Conservation (phyloP, 1,284 basidiomycete species). For the Moniliophthora roreri region DNA sequence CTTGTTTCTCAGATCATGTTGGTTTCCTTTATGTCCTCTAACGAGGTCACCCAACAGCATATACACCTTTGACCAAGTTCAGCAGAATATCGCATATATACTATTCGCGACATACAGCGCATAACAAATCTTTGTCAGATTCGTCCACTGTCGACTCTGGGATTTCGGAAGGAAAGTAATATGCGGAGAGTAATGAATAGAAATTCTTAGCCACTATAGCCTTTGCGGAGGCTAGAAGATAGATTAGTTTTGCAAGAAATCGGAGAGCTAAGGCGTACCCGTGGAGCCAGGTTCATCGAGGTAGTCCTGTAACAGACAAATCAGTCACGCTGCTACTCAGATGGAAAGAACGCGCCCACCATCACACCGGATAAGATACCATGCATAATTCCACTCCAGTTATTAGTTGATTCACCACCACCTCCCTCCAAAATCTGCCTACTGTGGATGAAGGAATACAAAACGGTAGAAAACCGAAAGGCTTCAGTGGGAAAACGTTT, state of each 20-base stretch:
- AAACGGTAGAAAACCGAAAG: slow-evolving; percentile 30
- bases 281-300: neutral
- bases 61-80: slow-evolving; percentile 29
- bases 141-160: neutral
- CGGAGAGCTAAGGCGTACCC: neutral
- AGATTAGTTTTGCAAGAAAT: neutral
- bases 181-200: slow-evolving; percentile 20
- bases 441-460: slow-evolving; percentile 31
- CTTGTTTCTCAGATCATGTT: slow-evolving; percentile 30
- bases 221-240: slow-evolving; percentile 14
- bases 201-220: slow-evolving; percentile 17
- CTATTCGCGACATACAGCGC: slow-evolving; percentile 15
- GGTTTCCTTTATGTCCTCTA: slow-evolving; percentile 25
- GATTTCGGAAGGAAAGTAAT: slow-evolving; percentile 16
- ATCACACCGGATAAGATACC: slow-evolving; percentile 41
- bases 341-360: slow-evolving; percentile 18
- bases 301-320: neutral
- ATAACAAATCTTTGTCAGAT: slow-evolving; percentile 10
- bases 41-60: slow-evolving; percentile 31
- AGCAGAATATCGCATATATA: slow-evolving; percentile 7
- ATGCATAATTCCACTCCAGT: slow-evolving; percentile 37
- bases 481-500: slow-evolving; percentile 27
- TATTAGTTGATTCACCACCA: slow-evolving; percentile 16
- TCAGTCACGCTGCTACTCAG: neutral
- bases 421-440: slow-evolving; percentile 22